These are phyloP conservation scores for Letharia columbiana DNA, from an alignment of 495 filamentous ascomycete species.

Conservation along the genomic window DNA sequence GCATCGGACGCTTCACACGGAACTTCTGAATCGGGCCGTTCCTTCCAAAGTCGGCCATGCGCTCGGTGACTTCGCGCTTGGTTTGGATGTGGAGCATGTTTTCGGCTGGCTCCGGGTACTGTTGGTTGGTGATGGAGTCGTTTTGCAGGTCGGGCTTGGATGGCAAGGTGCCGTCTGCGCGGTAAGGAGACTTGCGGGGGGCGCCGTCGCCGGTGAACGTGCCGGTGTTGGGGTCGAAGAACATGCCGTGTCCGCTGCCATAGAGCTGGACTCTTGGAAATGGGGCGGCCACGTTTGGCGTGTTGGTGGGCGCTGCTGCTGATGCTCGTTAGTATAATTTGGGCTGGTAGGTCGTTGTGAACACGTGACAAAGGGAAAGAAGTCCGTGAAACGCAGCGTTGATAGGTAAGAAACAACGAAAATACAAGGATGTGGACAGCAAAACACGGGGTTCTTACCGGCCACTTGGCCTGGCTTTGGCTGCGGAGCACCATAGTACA, in stretches of 20 bases:
- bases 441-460: not conserved
- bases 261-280: not conserved
- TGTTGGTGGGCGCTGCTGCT: not conserved
- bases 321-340: not conserved
- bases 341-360: not conserved
- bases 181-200: slow-evolving; percentile 7
- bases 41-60: not conserved
- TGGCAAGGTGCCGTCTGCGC: slow-evolving; percentile 10
- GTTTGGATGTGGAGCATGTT: not conserved
- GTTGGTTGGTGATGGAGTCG: not conserved
- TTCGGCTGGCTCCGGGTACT: not conserved
- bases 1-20: not conserved
- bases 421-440: too few relatives aligned
- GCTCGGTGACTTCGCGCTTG: not conserved
- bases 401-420: too few relatives aligned
- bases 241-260: slow-evolving; percentile 11
- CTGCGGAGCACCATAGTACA: not conserved
- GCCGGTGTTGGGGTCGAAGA: slow-evolving; percentile 11
- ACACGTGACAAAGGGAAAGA: not conserved
- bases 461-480: not conserved
- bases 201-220: slow-evolving; percentile 18
- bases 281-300: not conserved
- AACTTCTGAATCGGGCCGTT: not conserved
- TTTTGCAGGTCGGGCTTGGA: not conserved
- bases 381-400: not conserved